phyloP scores from a whole-genome alignment of 2,329 filamentous ascomycete genomes.

The Fusarium liriodendri region DNA sequence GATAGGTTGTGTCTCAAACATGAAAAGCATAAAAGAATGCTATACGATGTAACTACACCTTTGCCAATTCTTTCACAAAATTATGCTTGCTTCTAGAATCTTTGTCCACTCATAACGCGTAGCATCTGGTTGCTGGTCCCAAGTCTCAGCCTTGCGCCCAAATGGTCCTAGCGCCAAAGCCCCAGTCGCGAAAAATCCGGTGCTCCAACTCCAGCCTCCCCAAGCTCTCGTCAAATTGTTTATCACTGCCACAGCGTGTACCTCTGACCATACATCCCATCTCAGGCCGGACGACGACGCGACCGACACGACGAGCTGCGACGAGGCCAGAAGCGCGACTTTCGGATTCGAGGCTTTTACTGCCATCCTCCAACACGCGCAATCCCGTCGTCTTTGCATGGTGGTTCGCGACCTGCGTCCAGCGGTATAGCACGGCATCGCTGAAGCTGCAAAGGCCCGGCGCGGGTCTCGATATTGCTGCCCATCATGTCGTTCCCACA shows the following conservation, averaged over 20 bases:
- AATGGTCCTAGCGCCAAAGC: slow-evolving; percentile 49
- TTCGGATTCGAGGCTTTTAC: slow-evolving; percentile 20
- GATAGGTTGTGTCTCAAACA: background rate
- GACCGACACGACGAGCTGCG: slow-evolving; percentile 24
- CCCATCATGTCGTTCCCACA: slow-evolving; percentile 65
- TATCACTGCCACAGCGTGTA: slow-evolving; percentile 39
- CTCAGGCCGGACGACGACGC: slow-evolving; percentile 37
- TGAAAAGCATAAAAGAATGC: background rate
- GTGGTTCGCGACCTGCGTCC: slow-evolving; percentile 42
- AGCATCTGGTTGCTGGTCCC: slow-evolving; percentile 27
- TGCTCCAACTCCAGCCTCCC: slow-evolving; percentile 50
- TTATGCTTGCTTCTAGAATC: background rate
- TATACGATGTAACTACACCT: no score
- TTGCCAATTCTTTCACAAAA: background rate
- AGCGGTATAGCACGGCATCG: slow-evolving; percentile 44
- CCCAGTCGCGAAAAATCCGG: slow-evolving; percentile 53
- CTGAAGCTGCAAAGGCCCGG: slow-evolving; percentile 45
- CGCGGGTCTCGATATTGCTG: slow-evolving; percentile 43
- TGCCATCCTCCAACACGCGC: slow-evolving; percentile 27
- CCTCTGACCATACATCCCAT: slow-evolving; percentile 31
- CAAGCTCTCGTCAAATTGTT: slow-evolving; percentile 48
- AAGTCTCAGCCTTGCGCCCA: slow-evolving; percentile 48
- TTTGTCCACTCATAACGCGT: slow-evolving; percentile 26
- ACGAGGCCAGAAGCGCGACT: slow-evolving; percentile 25
- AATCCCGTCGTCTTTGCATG: slow-evolving; percentile 44